phyloP scores from a whole-genome alignment of 352 stramenopile species.

The Achlya hypogyna region DNA sequence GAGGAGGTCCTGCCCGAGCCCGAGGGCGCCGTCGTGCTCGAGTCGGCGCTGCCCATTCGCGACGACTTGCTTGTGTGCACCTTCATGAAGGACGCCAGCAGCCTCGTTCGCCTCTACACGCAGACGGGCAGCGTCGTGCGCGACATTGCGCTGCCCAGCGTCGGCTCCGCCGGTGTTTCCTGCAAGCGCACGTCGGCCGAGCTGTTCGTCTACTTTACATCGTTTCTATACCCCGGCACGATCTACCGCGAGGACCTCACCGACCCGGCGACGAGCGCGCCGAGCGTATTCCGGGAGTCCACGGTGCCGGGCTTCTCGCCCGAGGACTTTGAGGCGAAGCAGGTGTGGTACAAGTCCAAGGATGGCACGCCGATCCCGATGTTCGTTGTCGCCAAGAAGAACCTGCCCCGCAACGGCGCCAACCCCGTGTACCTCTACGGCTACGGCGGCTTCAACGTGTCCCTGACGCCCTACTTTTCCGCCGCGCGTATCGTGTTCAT shows the following conservation, averaged over 20 bases:
- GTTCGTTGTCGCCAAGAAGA: slow-evolving; percentile 89
- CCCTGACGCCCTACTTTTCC: slow-evolving; percentile 84
- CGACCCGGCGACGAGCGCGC: slow-evolving; percentile 22
- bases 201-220: slow-evolving; percentile 86
- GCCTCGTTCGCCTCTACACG: slow-evolving; percentile 74
- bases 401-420: slow-evolving; percentile 58
- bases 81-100: slow-evolving; percentile 74
- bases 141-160: slow-evolving; percentile 53
- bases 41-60: slow-evolving; percentile 52
- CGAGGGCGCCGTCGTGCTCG: slow-evolving; percentile 60
- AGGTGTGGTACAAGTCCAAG: slow-evolving; percentile 85
- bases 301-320: slow-evolving; percentile 77
- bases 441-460: slow-evolving; percentile 95
- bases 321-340: slow-evolving; percentile 67
- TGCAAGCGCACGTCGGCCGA: slow-evolving; percentile 67
- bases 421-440: slow-evolving; percentile 89
- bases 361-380: slow-evolving; percentile 94
- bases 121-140: slow-evolving; percentile 63
- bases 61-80: slow-evolving; percentile 61
- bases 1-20: slow-evolving; percentile 80
- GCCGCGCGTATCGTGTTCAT: slow-evolving; percentile 81
- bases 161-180: slow-evolving; percentile 55
- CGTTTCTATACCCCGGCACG: slow-evolving; percentile 72
- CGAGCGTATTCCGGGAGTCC: slow-evolving; percentile 62
- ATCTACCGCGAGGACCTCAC: slow-evolving; percentile 67